phyloP scores from a whole-genome alignment of 352 stramenopile genomes.

The Pythium diclinum region DNA sequence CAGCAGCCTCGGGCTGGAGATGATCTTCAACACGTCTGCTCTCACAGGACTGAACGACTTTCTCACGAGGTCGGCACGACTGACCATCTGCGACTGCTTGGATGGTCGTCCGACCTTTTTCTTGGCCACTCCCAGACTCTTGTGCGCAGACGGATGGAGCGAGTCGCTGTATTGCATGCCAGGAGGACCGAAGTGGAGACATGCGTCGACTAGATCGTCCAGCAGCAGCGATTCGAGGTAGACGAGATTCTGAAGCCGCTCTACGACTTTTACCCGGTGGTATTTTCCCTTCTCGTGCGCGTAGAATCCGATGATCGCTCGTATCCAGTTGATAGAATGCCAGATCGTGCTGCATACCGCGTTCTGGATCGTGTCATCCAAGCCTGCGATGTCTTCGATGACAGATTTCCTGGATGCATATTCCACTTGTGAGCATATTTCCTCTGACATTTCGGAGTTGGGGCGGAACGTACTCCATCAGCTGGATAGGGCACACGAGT shows the following conservation, averaged over 20 bases:
- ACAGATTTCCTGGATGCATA: conserved; percentile 33
- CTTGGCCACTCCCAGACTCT: conserved; percentile 10
- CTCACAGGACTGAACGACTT: conserved; percentile 34
- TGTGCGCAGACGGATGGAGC: background rate
- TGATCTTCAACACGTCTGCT: conserved; percentile 35
- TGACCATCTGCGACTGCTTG: conserved; percentile 10
- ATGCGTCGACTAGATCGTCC: conserved; percentile 31
- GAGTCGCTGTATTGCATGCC: conserved; percentile 2
- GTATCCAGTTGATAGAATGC: conserved; percentile 65
- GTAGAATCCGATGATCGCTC: conserved; percentile 58
- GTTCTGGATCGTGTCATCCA: conserved; percentile 38
- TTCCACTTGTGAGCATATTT: background rate
- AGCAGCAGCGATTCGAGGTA: conserved; percentile 41
- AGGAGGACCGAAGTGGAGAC: conserved; percentile 34
- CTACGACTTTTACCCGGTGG: conserved; percentile 33
- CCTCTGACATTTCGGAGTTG: background rate
- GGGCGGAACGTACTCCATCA: conserved; percentile 52
- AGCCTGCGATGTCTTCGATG: conserved; percentile 38
- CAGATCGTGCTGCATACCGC: conserved; percentile 46
- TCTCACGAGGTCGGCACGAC: conserved; percentile 25
- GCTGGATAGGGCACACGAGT: conserved; percentile 49
- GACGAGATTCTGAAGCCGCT: conserved; percentile 44
- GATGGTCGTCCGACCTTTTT: conserved; percentile 32
- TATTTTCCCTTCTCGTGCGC: conserved; percentile 31
- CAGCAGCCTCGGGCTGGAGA: conserved; percentile 23